phyloP scores from a whole-genome alignment of 2,329 filamentous ascomycete genomes.

The Samsoniella hepiali region DNA sequence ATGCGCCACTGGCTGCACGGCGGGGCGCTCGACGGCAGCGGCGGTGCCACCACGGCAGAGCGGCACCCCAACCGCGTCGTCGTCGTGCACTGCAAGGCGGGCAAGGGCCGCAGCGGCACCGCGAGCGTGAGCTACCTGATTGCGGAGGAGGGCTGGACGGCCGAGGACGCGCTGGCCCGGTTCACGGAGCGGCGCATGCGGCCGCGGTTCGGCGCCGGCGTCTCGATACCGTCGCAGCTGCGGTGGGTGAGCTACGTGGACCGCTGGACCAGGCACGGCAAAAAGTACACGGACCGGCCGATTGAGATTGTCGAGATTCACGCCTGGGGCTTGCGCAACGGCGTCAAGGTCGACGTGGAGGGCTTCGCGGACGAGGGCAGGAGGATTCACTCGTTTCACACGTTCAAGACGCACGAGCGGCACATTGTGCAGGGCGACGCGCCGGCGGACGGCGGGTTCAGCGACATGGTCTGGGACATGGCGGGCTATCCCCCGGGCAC shows the following conservation, averaged over 20 bases:
- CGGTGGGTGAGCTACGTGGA: slow-evolving; percentile 88
- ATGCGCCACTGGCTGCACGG: slow-evolving; percentile 85
- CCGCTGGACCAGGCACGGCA: slow-evolving; percentile 71
- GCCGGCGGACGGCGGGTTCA: slow-evolving; percentile 46
- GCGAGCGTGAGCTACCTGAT: slow-evolving; percentile 87
- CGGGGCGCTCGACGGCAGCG: slow-evolving; percentile 35
- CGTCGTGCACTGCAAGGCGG: slow-evolving; percentile 95
- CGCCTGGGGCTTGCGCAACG: slow-evolving; percentile 81
- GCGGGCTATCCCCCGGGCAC: slow-evolving; percentile 37
- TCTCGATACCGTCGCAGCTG: slow-evolving; percentile 90
- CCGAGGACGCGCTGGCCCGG: slow-evolving; percentile 50
- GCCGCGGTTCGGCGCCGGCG: slow-evolving; percentile 79
- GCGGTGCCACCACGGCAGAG: not conserved
- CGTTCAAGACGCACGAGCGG: slow-evolving; percentile 71
- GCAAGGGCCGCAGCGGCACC: slow-evolving; percentile 89
- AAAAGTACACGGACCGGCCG: slow-evolving; percentile 76
- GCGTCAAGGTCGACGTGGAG: slow-evolving; percentile 82
- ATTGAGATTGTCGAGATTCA: slow-evolving; percentile 87
- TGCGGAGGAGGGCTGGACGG: slow-evolving; percentile 67
- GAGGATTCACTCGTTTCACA: slow-evolving; percentile 78
- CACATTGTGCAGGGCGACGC: slow-evolving; percentile 60
- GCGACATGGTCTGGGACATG: slow-evolving; percentile 54
- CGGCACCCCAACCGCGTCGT: slow-evolving; percentile 55
- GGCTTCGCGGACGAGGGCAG: slow-evolving; percentile 88
- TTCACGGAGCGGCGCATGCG: slow-evolving; percentile 85